Evolutionary conservation across 2,329 filamentous ascomycete species (phyloP), one percentile per base, ranked within the genome.

Genomic region (Westerdykella sp.): DNA sequence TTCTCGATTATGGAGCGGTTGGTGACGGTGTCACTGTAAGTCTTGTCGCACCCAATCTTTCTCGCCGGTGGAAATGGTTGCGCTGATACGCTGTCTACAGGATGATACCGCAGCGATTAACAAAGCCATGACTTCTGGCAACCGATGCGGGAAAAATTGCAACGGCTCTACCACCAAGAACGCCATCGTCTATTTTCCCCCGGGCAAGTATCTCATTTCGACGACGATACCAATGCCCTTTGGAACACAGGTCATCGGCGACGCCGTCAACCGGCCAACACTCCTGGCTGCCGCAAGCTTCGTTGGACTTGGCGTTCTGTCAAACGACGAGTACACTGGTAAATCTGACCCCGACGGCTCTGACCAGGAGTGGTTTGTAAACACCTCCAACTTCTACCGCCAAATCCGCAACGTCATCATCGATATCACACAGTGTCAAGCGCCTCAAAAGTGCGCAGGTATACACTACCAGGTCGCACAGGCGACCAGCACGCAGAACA

Each of bases 71-170:
- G 76, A 47, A 76, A 81, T 54, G 80, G 80, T 14, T 65, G 68
- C 1, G 83, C 83, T 21, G 89, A 95, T 63, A 87, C 94, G 59
- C 25, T 28, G 25, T 28, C 4, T 28, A 28, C 25, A 28, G 25
- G 91, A 97, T 64, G 90, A 96, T 61, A 95, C 90, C 0, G 82
- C 68, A 1, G 75, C 76, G 12, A 79, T 79, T 54, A 66, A 69
- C 42, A 42, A 28, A 16, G 66, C 66, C 18, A 68, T 69, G 41
- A 59, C 50, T 6, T 52, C 48, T 34, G 64, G 65, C 13, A 53
- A 47, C 21, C 56, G 67, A 6, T 69, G 67, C 41, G 65, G 63
- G 7, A 38, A 45, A 13, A 79, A 80, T 47, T 67, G 68, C 44
- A 42, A 40, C 9, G 65, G 62, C 6, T 61, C 69, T 3, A 76